Conservation (phyloP, 2,329 filamentous ascomycete species). For the Neonectria neomacrospora region DNA sequence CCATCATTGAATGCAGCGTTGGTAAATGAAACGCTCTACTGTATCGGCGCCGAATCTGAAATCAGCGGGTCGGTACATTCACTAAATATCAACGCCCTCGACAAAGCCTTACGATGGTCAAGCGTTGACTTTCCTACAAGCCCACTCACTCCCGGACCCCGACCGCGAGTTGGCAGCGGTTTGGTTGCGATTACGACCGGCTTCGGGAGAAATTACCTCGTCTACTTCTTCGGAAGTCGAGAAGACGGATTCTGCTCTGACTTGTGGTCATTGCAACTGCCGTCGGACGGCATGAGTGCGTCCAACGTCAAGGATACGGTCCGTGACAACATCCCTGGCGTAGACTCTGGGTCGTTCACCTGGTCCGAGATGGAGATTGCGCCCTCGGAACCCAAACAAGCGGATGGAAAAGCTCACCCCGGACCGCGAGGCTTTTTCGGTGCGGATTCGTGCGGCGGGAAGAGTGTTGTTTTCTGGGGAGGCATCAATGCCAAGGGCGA, state of each 20-base stretch:
- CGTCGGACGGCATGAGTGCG: slow-evolving; percentile 24
- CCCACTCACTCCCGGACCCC: slow-evolving; percentile 27
- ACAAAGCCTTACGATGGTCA: slow-evolving; percentile 22
- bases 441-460: slow-evolving; percentile 30
- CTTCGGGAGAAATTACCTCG: slow-evolving; percentile 26
- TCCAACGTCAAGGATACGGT: slow-evolving; percentile 31
- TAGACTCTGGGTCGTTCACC: slow-evolving; percentile 30
- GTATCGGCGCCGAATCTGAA: slow-evolving; percentile 31
- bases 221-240: slow-evolving; percentile 36
- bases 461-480: slow-evolving; percentile 33
- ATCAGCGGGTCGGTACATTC: slow-evolving; percentile 32
- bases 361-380: slow-evolving; percentile 39
- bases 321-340: slow-evolving; percentile 24
- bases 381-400: slow-evolving; percentile 30
- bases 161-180: slow-evolving; percentile 33
- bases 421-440: slow-evolving; percentile 37
- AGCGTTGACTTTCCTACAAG: slow-evolving; percentile 34
- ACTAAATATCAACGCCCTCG: slow-evolving; percentile 12
- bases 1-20: slow-evolving; percentile 26
- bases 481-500: slow-evolving; percentile 38
- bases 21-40: slow-evolving; percentile 32
- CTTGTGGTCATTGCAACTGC: slow-evolving; percentile 36
- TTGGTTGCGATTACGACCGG: slow-evolving; percentile 30
- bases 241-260: slow-evolving; percentile 34
- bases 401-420: slow-evolving; percentile 35